phyloP scores from a whole-genome alignment of 257 asterid genomes.

The Capsicum baccatum region DNA sequence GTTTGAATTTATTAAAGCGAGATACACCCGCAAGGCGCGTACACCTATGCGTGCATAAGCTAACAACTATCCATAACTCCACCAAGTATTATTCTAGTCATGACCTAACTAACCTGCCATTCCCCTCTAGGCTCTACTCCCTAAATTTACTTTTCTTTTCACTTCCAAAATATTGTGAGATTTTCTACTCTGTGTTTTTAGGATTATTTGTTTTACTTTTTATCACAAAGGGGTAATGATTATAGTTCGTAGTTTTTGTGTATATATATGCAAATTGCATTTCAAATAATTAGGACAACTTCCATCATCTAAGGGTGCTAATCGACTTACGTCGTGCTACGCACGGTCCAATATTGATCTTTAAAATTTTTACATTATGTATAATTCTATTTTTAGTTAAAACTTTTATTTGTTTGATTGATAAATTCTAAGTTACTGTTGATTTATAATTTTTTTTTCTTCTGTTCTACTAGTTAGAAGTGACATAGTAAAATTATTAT shows the following conservation, averaged over 20 bases:
- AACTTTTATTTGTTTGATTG: no score
- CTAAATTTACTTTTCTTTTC: background rate
- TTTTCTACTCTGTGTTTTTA: background rate
- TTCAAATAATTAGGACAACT: background rate
- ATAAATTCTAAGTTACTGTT: no score
- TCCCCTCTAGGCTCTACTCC: background rate
- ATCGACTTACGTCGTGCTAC: no score
- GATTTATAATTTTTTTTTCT: no score
- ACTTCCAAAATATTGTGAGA: background rate
- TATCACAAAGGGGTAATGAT: background rate
- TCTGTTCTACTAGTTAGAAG: no score
- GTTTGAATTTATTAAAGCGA: no score
- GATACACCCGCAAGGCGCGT: no score
- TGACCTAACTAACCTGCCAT: conserved; percentile 27
- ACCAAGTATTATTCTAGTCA: background rate
- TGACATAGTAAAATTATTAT: no score
- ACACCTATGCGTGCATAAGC: background rate
- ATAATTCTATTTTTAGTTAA: no score
- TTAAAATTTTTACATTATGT: no score
- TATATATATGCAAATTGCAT: background rate
- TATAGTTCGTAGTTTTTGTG: background rate
- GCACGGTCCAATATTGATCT: no score
- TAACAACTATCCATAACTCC: background rate
- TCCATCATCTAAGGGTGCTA: background rate
- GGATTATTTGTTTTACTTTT: background rate